Evolutionary conservation across 1,139 yeast species (phyloP), one percentile per base, ranked within the genome.

Genomic region (Nakaseomyces glabratus): DNA sequence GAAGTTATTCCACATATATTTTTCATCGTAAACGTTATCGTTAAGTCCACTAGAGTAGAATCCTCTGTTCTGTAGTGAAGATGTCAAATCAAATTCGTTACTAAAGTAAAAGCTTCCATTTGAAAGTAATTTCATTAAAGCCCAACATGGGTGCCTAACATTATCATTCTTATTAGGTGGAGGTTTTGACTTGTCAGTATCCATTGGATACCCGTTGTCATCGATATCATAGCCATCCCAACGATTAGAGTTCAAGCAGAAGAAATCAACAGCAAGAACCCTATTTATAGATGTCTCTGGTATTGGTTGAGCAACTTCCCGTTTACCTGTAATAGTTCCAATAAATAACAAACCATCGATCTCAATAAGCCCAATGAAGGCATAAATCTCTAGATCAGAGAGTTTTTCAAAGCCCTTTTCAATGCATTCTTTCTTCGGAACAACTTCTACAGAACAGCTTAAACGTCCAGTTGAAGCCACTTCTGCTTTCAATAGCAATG

Each of bases 1-100:
- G 56, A 82, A 90, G 5, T 81, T 71, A 57, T 93, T 93, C 99
- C 99, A 93, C 96, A 90, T 86, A 53, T 82, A 90, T 46, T 88
- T 90, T 39, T 75, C 76, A 52, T 80, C 88, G 45, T 71, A 77
- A 40, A 73, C 71, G 43, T 75, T 79, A 34, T 66, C 55, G 38
- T 72, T 66, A 31, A 72, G 45, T 4, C 69, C 58, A 46, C 63
- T 55, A 23, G 55, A 48, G 43, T 60, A 52, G 7, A 78, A 60
- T 2, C 88, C 88, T 49, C 93, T 62, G 38, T 73, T 69, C 57
- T 90, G 97, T 42, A 90, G 60, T 10, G 79, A 66, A 16, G 85
- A 79, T 0, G 98, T 90, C 46, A 90, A 62, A 59, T 93, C 98
- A 58, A 86, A 90, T 58, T 86, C 93, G 12, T 86, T 76, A 30